These are phyloP conservation scores for Mycogone perniciosa DNA, from an alignment of 2,329 filamentous ascomycete genomes.

Conservation along the genomic window DNA sequence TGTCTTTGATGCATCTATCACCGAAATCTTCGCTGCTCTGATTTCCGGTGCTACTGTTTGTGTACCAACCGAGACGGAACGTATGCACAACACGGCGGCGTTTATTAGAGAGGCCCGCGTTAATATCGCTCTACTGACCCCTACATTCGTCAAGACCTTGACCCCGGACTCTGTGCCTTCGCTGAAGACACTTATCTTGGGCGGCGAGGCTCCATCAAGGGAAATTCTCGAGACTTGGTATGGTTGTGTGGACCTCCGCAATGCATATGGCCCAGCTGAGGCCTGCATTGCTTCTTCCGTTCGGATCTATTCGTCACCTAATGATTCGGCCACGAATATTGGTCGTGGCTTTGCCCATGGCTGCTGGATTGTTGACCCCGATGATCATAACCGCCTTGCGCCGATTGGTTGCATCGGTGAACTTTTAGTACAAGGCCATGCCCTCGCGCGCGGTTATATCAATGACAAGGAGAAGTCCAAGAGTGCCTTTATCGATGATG, in stretches of 20 bases:
- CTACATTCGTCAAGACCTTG: conserved; percentile 8
- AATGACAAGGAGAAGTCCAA: conserved; percentile 15
- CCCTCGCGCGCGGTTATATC: conserved; percentile 18
- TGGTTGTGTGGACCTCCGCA: conserved; percentile 7
- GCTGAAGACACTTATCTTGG: conserved; percentile 12
- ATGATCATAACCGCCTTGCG: conserved; percentile 15
- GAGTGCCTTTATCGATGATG: conserved; percentile 12
- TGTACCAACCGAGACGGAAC: conserved; percentile 4
- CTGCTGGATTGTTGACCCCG: conserved; percentile 17
- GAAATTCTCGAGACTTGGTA: conserved; percentile 13
- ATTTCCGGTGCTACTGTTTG: neutral
- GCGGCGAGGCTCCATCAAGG: conserved; percentile 26
- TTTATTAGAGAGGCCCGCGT: conserved; percentile 5
- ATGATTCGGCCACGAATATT: neutral
- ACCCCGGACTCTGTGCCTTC: conserved; percentile 1
- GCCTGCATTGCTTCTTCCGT: conserved; percentile 4
- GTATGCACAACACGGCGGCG: neutral
- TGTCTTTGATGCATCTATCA: conserved; percentile 6
- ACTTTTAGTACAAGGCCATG: conserved; percentile 17
- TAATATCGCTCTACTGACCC: conserved; percentile 12
- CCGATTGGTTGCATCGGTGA: conserved; percentile 20
- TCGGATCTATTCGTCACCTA: neutral
- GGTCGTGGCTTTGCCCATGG: conserved; percentile 9
- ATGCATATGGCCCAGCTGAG: conserved; percentile 18
- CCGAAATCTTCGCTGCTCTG: conserved; percentile 5